Base-by-base conservation (phyloP, 768 basidiomycete species). In the Leccinum incarnatum region DNA sequence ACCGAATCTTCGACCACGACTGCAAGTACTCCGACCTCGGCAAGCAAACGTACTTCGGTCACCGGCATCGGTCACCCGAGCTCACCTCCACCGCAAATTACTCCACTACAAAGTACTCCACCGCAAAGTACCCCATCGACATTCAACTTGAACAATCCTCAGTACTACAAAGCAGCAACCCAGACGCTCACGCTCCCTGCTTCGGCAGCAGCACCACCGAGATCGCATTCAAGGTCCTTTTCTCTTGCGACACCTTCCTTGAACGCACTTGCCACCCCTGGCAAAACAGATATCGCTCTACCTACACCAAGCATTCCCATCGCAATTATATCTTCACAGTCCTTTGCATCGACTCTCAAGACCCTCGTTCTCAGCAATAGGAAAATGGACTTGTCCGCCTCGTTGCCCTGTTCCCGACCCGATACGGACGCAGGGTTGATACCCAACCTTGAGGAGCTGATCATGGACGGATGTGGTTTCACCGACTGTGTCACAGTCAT, bases 291-390 rank as follows among this genome's bases (percentile, higher is more conserved):
- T 63, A 73, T 88, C 29, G 72, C 80, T 0, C 74, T 91, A 12
- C 91, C 91, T 11, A 79, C 82, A 0, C 83, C 86, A 5, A 87
- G 85, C 1, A 76, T 91, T 9, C 91, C 91, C 0, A 74, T 92
- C n/a, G 75, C 80, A 0, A 69, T 81, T 0, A 87, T 93, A 63
- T 75, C 80, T 6, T 56, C 75, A 1, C 87, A 89, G 60, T 88
- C 66, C 2, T 87, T 90, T 56, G 78, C 88, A 0, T 74, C 79
- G 29, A 82, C 80, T 1, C 75, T 93, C 53, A 80, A 77, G 52
- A 75, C 79, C 21, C 79, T 94, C 51, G 65, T 80, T 21, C 82
- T 93, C 23, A 77, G 77, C 21, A 88, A 85, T 52, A 79, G 91
- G 23, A 84, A 87, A 30, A 76, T 85, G 61, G 90, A 94, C 66